Base-by-base conservation (phyloP, 2,329 filamentous ascomycete species). In the Pochonia chlamydosporia region DNA sequence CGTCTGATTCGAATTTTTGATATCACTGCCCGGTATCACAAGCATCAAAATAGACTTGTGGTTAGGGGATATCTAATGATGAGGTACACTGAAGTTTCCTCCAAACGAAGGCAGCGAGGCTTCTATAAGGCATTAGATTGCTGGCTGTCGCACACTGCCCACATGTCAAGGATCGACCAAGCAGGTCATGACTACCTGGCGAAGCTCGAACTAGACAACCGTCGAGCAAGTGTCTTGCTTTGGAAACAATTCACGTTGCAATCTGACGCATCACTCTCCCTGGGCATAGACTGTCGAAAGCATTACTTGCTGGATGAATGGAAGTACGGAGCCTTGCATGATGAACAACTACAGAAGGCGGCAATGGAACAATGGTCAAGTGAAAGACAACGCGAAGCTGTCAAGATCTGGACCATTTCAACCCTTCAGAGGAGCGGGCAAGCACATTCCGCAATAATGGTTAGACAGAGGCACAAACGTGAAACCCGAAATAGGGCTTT, bases 351-450 rank as follows among this genome's bases (percentile, higher is more conserved):
- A 41, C 52, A 60, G 6, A 49, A 55, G 16, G 50, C 59, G 24
- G 59, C 63, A 26, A 60, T 58, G 58, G 55, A 61, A n/a, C 28
- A 59, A n/a, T 67, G 63, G 63, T 55, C 59, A 39, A 33, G 49
- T 11, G 59, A 58, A 43, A 60, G 60, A 43, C 63, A 66, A 46
- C 62, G 59, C 7, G 59, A 64, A 18, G 60, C 52, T 43, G 44
- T 68, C 18, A 69, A 68, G 45, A 49, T 50, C 8, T 69, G 66
- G 66, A 65, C 65, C 2, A 68, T 65, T 37, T 61, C 63, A 16
- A 59, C 64, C 10, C 43, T 69, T 24, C 66, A 67, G 43, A 61
- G 60, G 39, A 59, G 61, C 40, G 66, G 66, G 2, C 64, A 68
- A 43, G 66, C 60, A 9, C 66, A 69, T 44, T 68, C 66, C 3